Base-by-base conservation (phyloP, 2,329 filamentous ascomycete species). In the Penicillium nordicum region DNA sequence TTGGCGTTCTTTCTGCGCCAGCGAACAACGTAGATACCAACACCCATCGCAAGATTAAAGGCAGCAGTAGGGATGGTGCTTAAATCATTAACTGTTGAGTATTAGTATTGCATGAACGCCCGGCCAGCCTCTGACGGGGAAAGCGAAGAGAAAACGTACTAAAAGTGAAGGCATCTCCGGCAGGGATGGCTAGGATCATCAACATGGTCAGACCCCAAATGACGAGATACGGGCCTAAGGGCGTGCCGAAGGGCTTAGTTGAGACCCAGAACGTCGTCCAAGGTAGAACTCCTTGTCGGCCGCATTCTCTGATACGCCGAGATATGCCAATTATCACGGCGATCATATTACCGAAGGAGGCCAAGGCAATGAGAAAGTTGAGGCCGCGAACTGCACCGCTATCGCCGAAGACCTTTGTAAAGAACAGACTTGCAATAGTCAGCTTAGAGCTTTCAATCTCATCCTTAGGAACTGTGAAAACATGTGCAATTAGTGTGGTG, bases 111-210 rank as follows among this genome's bases (percentile, higher is more conserved):
- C 4, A 34, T 23, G 3, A 9, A 21, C 5, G 2, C 3, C 8
- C 4, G 1, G 3, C 9, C 10, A 2, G 9, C 11, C 16, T 50
- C 29, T 37, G 1, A 16, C 7, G 0, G 25, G 7, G 11, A 3
- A 9, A 32, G 2, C 11, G 14, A 16, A 36, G 21, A 23, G 25
- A 18, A 18, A 64, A 69, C 18, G 65, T 21, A 78, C 80, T 74
- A 61, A 86, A 86, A 56, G 82, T 80, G 67, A 87, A 87, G 0
- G 84, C 84, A 62, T 87, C 84, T 1, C 84, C 84, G 1, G 83
- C 81, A 0, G 84, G 83, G 1, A 83, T 78, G 0, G 81, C 83
- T 0, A 83, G 66, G 42, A 86, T 85, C 80, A 86, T 83, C 47
- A 86, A 62, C 6, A 81, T 64, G 0, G 84, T 86, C 57, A 84